phyloP scores from a whole-genome alignment of 805 yeast species.

The Candida coleopterorum region DNA sequence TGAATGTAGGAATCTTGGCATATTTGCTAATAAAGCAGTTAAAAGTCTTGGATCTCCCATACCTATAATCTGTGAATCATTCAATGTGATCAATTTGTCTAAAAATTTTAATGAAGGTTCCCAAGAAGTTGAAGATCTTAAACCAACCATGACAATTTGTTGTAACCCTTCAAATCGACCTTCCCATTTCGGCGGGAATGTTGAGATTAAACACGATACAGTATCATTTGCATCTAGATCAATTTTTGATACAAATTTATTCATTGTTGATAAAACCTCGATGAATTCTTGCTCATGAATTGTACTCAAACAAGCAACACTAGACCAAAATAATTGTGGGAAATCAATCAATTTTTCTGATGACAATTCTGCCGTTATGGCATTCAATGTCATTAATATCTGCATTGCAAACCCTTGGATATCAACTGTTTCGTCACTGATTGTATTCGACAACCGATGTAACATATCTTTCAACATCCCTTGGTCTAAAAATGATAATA shows the following conservation, averaged over 20 bases:
- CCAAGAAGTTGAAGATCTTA: slow-evolving; percentile 75
- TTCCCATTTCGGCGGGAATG: slow-evolving; percentile 95
- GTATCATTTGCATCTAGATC: slow-evolving; percentile 83
- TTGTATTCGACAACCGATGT: slow-evolving; percentile 86
- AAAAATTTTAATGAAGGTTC: slow-evolving; percentile 71
- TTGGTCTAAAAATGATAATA: slow-evolving; percentile 77
- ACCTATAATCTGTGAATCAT: slow-evolving; percentile 74
- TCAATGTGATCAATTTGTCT: slow-evolving; percentile 62
- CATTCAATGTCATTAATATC: slow-evolving; percentile 91
- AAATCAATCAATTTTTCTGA: slow-evolving; percentile 74
- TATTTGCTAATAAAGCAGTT: slow-evolving; percentile 66
- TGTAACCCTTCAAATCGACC: slow-evolving; percentile 90
- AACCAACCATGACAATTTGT: slow-evolving; percentile 71
- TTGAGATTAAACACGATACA: slow-evolving; percentile 72
- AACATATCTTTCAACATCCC: slow-evolving; percentile 90
- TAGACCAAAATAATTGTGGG: slow-evolving; percentile 94
- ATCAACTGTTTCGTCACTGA: slow-evolving; percentile 82
- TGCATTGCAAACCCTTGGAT: slow-evolving; percentile 98
- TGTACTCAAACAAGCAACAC: slow-evolving; percentile 86
- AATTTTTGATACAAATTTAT: slow-evolving; percentile 80
- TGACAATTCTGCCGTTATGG: slow-evolving; percentile 81
- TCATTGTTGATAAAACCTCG: slow-evolving; percentile 76
- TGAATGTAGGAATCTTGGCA: slow-evolving; percentile 83
- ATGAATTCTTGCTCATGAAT: slow-evolving; percentile 90
- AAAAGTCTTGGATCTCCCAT: slow-evolving; percentile 64